Evolutionary conservation across 2,329 filamentous ascomycete species (phyloP).

Genomic region (Trichoderma endophyticum): DNA sequence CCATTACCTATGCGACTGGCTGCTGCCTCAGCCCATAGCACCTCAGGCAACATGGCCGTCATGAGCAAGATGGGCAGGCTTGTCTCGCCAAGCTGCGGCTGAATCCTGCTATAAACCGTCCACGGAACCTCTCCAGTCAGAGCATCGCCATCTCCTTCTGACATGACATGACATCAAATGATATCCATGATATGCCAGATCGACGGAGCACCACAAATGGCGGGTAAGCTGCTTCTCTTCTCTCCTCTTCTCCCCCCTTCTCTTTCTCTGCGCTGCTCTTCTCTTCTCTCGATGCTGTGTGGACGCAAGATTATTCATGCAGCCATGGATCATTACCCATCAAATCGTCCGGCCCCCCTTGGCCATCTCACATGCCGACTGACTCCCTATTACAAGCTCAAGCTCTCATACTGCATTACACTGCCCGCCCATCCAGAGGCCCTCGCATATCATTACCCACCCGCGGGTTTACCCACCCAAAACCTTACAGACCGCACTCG

Average conservation of each 20-base stretch:
- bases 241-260: neutral
- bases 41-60: neutral
- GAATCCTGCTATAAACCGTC: neutral
- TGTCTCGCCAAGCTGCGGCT: neutral
- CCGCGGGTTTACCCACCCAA: constrained; percentile 3
- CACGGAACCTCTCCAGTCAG: neutral
- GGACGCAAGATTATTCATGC: neutral
- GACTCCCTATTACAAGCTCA: neutral
- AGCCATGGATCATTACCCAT: neutral
- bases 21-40: neutral
- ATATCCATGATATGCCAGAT: neutral
- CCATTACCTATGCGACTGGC: neutral
- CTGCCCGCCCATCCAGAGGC: neutral
- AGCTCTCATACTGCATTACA: neutral
- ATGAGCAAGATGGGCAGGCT: neutral
- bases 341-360: neutral
- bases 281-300: neutral
- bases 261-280: neutral
- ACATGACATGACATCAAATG: neutral
- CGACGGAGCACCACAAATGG: neutral
- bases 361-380: constrained; percentile 2
- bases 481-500: neutral
- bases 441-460: constrained; percentile 10
- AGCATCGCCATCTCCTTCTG: neutral
- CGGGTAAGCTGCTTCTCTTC: neutral